phyloP scores from a whole-genome alignment of 495 filamentous ascomycete genomes.

The Podospora pseudoanserina region DNA sequence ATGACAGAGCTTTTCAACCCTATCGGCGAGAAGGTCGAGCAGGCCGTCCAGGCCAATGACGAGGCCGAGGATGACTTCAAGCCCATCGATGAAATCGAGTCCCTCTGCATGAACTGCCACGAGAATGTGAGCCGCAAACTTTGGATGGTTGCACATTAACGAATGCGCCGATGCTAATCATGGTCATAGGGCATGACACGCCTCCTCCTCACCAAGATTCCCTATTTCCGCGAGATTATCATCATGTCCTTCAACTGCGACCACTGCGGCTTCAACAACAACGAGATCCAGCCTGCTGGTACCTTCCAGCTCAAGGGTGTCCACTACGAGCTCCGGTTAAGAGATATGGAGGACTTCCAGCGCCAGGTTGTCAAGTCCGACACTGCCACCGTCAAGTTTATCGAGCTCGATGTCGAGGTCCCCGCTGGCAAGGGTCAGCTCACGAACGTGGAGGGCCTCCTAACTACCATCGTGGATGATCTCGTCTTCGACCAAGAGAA shows the following conservation, averaged over 20 bases:
- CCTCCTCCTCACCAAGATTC: slow-evolving; percentile 83
- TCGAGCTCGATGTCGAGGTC: slow-evolving; percentile 86
- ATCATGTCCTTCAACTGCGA: slow-evolving; percentile 94
- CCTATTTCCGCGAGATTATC: slow-evolving; percentile 94
- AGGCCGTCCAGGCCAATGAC: slow-evolving; percentile 40
- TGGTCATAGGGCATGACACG: slow-evolving; percentile 69
- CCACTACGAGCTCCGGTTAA: slow-evolving; percentile 72
- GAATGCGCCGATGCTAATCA: slow-evolving; percentile 11
- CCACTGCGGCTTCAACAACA: slow-evolving; percentile 82
- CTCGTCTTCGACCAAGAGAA: slow-evolving; percentile 70
- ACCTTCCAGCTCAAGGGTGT: slow-evolving; percentile 84
- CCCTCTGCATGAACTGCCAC: slow-evolving; percentile 53
- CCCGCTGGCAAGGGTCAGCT: slow-evolving; percentile 84
- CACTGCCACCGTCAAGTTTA: slow-evolving; percentile 71
- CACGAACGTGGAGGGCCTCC: slow-evolving; percentile 85
- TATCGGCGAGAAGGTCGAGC: slow-evolving; percentile 52
- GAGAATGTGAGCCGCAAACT: slow-evolving; percentile 63
- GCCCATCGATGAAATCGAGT: slow-evolving; percentile 57
- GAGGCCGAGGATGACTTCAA: slow-evolving; percentile 47
- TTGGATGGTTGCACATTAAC: not conserved
- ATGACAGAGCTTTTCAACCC: slow-evolving; percentile 50
- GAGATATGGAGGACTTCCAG: slow-evolving; percentile 65
- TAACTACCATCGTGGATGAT: slow-evolving; percentile 70
- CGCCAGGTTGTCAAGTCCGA: slow-evolving; percentile 91
- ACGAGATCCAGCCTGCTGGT: slow-evolving; percentile 85